phyloP scores from a whole-genome alignment of 139 green algal genomes.

The Chlorella sp. region DNA sequence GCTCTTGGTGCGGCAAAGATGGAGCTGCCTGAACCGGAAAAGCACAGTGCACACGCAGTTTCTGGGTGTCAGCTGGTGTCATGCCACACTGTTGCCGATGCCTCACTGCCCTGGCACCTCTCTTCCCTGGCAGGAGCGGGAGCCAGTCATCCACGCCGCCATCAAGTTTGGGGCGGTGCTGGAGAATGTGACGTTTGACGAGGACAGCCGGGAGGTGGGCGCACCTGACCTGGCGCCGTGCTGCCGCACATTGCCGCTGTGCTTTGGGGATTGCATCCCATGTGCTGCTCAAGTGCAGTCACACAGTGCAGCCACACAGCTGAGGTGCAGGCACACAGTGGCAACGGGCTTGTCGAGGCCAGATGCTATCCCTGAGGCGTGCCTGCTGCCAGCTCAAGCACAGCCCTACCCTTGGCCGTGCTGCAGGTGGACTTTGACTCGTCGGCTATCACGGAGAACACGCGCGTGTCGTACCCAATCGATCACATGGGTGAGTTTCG shows the following conservation, averaged over 20 bases:
- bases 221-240: no score
- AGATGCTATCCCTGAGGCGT: no score
- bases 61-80: background rate
- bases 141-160: conserved; percentile 93
- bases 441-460: conserved; percentile 88
- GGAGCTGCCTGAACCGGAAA: background rate
- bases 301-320: no score
- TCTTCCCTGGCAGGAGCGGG: conserved; percentile 46
- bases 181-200: conserved; percentile 90
- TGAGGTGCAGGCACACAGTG: no score
- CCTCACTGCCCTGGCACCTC: background rate
- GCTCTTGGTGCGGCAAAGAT: background rate
- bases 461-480: conserved; percentile 94
- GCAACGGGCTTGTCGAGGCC: no score
- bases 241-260: no score
- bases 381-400: no score
- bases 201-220: conserved; percentile 28
- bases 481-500: conserved; percentile 74
- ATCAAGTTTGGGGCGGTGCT: conserved; percentile 91
- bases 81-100: background rate
- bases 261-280: no score
- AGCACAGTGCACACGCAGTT: background rate
- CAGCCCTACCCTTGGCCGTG: no score
- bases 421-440: conserved; percentile 63
- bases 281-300: no score